Evolutionary conservation across 192 early-diverging fungal species (phyloP).

Genomic region (Coemansia reversa): DNA sequence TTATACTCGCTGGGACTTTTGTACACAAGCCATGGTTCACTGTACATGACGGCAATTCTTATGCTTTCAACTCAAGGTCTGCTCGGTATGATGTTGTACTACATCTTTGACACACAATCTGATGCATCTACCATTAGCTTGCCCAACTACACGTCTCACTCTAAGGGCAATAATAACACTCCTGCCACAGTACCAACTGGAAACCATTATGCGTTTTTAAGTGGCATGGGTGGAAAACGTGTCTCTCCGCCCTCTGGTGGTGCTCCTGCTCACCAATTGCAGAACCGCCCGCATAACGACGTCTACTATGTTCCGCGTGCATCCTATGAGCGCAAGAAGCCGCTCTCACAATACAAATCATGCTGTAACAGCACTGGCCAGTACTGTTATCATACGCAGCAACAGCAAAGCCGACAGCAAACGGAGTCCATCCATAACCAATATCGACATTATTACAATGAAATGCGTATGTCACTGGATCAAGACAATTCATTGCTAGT

Average conservation of each 20-base stretch:
- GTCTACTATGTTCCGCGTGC: background rate
- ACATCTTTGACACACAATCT: constrained; percentile 45
- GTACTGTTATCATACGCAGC: background rate
- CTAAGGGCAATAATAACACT: constrained; percentile 1
- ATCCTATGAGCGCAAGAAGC: background rate
- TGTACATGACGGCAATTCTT: constrained; percentile 29
- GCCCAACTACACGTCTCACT: constrained; percentile 14
- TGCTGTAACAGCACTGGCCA: background rate
- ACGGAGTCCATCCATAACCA: background rate
- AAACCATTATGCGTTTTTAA: background rate
- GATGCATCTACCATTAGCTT: constrained; percentile 30
- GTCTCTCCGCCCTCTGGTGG: background rate
- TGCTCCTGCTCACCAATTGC: background rate
- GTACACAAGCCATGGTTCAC: background rate
- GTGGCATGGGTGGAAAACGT: background rate
- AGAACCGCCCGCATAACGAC: background rate
- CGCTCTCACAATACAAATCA: background rate
- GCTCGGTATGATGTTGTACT: constrained; percentile 45
- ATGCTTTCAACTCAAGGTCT: constrained; percentile 39
- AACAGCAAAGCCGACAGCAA: background rate
- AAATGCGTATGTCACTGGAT: background rate
- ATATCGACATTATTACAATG: background rate
- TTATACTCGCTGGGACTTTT: constrained; percentile 11
- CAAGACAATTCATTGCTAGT: background rate
- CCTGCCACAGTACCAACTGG: background rate